These are phyloP conservation scores for Aurantiochytrium sp. DNA, from an alignment of 108 stramenopile species.

Conservation along the genomic window DNA sequence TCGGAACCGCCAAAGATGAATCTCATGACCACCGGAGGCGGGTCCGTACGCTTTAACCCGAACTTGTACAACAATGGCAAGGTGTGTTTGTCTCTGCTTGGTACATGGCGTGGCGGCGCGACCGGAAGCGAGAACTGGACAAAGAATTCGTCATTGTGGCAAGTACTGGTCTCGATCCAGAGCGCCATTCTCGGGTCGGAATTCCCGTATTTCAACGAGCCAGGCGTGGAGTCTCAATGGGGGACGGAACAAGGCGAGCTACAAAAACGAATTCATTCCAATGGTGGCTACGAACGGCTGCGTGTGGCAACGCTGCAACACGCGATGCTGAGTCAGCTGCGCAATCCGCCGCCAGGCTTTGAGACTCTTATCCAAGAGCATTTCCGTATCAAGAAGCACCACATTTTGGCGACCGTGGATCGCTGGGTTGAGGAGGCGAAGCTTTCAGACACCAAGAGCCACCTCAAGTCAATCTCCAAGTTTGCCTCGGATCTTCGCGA, in stretches of 20 bases:
- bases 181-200: slow-evolving; percentile 40
- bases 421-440: background rate
- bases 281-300: slow-evolving; percentile 24
- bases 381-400: slow-evolving; percentile 1
- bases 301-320: slow-evolving; percentile 21
- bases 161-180: slow-evolving; percentile 50
- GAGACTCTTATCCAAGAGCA: slow-evolving; percentile 25
- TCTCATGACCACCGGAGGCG: slow-evolving; percentile 27
- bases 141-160: slow-evolving; percentile 34
- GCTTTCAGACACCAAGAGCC: background rate
- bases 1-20: slow-evolving; percentile 17
- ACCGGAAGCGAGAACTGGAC: slow-evolving; percentile 27
- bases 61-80: slow-evolving; percentile 38
- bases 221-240: slow-evolving; percentile 1
- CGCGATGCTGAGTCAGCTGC: slow-evolving; percentile 33
- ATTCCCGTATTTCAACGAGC: slow-evolving; percentile 51
- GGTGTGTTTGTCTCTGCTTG: slow-evolving; percentile 39
- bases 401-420: background rate
- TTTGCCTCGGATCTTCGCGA: background rate
- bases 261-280: background rate
- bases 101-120: slow-evolving; percentile 48
- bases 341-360: slow-evolving; percentile 19
- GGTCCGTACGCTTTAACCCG: slow-evolving; percentile 30
- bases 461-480: background rate
- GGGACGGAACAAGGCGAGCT: slow-evolving; percentile 10